Conservation (phyloP, 139 green algal species). For the Tetratostichococcus sp. region DNA sequence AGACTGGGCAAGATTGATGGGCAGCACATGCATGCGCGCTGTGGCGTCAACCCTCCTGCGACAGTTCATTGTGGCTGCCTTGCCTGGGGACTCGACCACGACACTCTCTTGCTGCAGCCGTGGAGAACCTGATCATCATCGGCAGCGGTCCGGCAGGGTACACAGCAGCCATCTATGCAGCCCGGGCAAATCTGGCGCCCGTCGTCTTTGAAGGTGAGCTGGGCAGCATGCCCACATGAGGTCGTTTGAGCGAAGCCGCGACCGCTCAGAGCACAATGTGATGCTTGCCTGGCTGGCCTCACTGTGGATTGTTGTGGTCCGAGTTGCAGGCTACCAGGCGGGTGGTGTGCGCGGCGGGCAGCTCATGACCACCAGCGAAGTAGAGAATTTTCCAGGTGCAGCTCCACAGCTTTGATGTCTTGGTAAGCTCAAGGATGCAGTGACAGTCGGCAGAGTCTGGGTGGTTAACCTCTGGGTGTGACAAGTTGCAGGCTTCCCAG, state of each 20-base stretch:
- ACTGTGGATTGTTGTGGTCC: neutral
- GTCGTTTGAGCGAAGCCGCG: no score
- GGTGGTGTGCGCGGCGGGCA: slow-evolving; percentile 88
- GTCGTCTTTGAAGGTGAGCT: slow-evolving; percentile 87
- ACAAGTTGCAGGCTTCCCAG: slow-evolving; percentile 84
- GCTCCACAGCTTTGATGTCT: neutral
- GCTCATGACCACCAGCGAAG: slow-evolving; percentile 95
- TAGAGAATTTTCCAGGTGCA: slow-evolving; percentile 71
- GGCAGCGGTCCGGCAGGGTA: slow-evolving; percentile 83
- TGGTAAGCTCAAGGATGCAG: no score
- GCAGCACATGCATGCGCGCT: neutral
- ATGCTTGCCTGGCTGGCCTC: neutral
- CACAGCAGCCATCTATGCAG: slow-evolving; percentile 91
- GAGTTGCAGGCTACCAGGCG: slow-evolving; percentile 36
- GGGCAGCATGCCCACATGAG: neutral
- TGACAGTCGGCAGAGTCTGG: no score
- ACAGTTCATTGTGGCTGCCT: no score
- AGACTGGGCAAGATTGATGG: no score
- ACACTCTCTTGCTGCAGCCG: neutral
- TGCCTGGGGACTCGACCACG: no score
- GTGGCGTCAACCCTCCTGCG: no score
- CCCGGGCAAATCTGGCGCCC: slow-evolving; percentile 85
- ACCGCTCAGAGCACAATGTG: neutral
- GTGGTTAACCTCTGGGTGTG: neutral
- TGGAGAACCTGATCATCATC: slow-evolving; percentile 80